Percentiles rank a stretch among this genome's conserved stretches.
These are phyloP conservation scores for Kwoniella newhampshirensis DNA, from an alignment of 768 basidiomycete species.

Conservation along the genomic window DNA sequence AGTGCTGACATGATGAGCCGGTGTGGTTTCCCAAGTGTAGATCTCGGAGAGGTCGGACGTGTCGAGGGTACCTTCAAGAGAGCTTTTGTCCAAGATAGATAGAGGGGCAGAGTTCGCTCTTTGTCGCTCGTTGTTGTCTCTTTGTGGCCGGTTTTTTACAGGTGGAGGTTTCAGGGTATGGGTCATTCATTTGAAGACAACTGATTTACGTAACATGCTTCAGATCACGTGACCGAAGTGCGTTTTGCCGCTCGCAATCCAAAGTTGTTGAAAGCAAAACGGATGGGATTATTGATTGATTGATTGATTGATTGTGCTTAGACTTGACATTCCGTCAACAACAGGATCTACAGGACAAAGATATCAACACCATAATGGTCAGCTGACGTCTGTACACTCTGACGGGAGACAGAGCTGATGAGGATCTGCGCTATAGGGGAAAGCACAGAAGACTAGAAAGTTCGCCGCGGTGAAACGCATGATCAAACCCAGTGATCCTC, in stretches of 20 bases:
- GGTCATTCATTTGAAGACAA: not conserved
- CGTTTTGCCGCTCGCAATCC: conserved; percentile 10
- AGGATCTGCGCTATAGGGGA: no score
- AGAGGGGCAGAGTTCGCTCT: not conserved
- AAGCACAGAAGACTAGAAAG: conserved; percentile 89
- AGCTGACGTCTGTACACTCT: not conserved
- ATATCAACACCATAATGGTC: conserved; percentile 8
- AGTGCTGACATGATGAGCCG: conserved; percentile 17
- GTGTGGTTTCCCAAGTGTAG: no score
- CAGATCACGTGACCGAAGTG: conserved; percentile 10
- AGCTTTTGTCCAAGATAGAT: not conserved
- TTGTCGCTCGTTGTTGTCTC: conserved; percentile 3
- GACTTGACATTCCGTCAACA: not conserved
- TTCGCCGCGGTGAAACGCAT: conserved; percentile 92
- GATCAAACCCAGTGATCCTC: conserved; percentile 87
- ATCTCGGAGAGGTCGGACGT: not conserved
- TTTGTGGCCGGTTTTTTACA: conserved; percentile 5
- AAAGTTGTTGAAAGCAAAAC: not conserved
- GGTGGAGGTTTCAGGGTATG: conserved; percentile 20
- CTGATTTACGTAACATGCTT: conserved; percentile 10
- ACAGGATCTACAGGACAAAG: not conserved
- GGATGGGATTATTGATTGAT: conserved; percentile 3
- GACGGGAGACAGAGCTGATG: no score
- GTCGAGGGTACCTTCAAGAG: not conserved
- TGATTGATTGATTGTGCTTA: not conserved